A percentile compares a stretch with the other conserved stretches of the same genome.
Conservation (phyloP, 2,329 filamentous ascomycete genomes). For the Cladophialophora bantiana region DNA sequence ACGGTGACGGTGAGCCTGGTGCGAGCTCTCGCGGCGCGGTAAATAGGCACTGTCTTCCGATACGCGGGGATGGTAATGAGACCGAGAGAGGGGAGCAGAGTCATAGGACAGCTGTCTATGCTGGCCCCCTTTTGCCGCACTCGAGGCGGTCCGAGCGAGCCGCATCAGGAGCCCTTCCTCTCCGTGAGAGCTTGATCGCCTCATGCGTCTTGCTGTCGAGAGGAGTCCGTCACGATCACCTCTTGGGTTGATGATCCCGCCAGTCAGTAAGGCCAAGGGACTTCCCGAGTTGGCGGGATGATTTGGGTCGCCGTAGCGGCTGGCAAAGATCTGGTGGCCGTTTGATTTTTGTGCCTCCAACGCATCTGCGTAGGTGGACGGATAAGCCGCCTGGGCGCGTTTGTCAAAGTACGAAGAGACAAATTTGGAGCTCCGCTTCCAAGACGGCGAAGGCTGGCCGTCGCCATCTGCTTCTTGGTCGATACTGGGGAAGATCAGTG, state of each 20-base stretch:
- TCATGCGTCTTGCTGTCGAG: background rate
- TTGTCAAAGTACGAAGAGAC: slow-evolving; percentile 3
- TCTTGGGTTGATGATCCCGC: slow-evolving; percentile 49
- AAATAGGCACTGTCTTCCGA: background rate
- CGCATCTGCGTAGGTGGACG: background rate
- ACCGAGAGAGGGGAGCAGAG: background rate
- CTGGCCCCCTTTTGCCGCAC: background rate
- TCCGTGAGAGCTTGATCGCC: background rate
- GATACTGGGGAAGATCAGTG: background rate
- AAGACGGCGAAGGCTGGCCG: background rate
- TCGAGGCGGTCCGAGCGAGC: background rate
- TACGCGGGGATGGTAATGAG: background rate
- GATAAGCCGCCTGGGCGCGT: slow-evolving; percentile 3
- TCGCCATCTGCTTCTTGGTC: background rate
- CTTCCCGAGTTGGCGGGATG: slow-evolving; percentile 59
- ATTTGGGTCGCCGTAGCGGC: slow-evolving; percentile 57
- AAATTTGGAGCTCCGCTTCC: slow-evolving; percentile 4
- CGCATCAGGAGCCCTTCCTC: background rate
- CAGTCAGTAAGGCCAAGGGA: slow-evolving; percentile 55
- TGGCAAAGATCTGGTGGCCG: background rate
- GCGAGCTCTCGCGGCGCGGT: background rate
- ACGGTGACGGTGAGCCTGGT: background rate
- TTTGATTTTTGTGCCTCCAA: background rate
- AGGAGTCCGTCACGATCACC: background rate
- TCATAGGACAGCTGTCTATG: background rate